Conservation (phyloP, 2,329 filamentous ascomycete genomes). For the Torrubiellomyces zombiae region DNA sequence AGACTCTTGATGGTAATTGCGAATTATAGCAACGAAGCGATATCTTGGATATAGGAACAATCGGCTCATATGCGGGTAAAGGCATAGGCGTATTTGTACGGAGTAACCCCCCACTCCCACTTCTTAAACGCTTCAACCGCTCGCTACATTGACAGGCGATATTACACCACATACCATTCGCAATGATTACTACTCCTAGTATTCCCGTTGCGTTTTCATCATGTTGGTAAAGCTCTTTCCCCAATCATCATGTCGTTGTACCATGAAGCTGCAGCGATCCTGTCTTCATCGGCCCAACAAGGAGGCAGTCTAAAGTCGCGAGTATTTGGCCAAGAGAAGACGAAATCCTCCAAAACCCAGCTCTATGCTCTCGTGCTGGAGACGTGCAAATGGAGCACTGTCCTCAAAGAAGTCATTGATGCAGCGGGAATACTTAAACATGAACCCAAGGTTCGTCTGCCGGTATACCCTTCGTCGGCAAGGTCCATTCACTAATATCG, state of each 20-base stretch:
- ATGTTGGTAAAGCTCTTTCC: too few species aligned
- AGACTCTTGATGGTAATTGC: too few species aligned
- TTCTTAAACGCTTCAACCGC: too few species aligned
- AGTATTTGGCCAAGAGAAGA: conserved; percentile 56
- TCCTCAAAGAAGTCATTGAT: conserved; percentile 84
- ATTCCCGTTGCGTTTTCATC: too few species aligned
- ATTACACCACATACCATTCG: too few species aligned
- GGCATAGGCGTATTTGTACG: too few species aligned
- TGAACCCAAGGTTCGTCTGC: conserved; percentile 58
- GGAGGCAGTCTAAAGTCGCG: conserved; percentile 79
- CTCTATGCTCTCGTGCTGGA: conserved; percentile 79
- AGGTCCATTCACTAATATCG: conserved; percentile 2
- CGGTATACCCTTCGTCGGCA: neutral
- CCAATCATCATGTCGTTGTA: conserved; percentile 96
- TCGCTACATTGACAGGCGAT: too few species aligned
- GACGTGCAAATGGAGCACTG: conserved; percentile 73
- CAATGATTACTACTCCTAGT: too few species aligned
- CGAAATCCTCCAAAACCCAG: conserved; percentile 66
- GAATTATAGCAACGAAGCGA: too few species aligned
- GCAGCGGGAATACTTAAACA: conserved; percentile 55
- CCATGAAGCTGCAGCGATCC: conserved; percentile 67
- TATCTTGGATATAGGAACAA: too few species aligned
- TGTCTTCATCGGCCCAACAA: conserved; percentile 34
- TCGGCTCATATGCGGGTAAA: too few species aligned
- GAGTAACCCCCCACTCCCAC: too few species aligned